phyloP scores from a whole-genome alignment of 2,329 filamentous ascomycete genomes.

The Xylaria sp. region DNA sequence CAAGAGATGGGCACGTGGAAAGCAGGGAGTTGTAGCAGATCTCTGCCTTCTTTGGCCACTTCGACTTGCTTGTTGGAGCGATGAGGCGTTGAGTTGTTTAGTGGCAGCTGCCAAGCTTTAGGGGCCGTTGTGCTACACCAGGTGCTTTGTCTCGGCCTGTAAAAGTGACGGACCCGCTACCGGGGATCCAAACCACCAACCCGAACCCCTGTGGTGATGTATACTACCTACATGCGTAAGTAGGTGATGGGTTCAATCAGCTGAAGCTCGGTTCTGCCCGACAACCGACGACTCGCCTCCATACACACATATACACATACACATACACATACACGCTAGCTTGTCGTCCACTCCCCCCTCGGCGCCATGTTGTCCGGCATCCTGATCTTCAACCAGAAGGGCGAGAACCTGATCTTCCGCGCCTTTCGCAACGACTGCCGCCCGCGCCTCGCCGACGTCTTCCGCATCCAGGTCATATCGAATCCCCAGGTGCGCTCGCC shows the following conservation, averaged over 20 bases:
- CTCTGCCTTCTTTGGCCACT: neutral
- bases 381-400: conserved; percentile 98
- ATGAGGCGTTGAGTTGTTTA: neutral
- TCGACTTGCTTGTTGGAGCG: neutral
- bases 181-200: conserved; percentile 1
- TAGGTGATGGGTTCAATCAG: neutral
- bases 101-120: neutral
- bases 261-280: neutral
- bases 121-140: neutral
- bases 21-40: conserved; percentile 1
- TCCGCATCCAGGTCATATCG: conserved; percentile 99
- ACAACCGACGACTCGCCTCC: neutral
- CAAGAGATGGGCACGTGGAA: neutral
- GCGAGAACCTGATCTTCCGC: conserved; percentile 99
- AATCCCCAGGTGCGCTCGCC: conserved; percentile 97
- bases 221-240: neutral
- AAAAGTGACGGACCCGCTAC: neutral
- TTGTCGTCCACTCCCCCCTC: neutral
- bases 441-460: conserved; percentile 96
- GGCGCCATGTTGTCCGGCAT: conserved; percentile 92
- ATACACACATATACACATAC: neutral
- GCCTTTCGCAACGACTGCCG: conserved; percentile 99
- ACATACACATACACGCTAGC: neutral
- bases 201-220: conserved; percentile 4
- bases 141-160: neutral